Evolutionary conservation across 2,329 filamentous ascomycete genomes (phyloP).

Genomic region (Neonectria neomacrospora): DNA sequence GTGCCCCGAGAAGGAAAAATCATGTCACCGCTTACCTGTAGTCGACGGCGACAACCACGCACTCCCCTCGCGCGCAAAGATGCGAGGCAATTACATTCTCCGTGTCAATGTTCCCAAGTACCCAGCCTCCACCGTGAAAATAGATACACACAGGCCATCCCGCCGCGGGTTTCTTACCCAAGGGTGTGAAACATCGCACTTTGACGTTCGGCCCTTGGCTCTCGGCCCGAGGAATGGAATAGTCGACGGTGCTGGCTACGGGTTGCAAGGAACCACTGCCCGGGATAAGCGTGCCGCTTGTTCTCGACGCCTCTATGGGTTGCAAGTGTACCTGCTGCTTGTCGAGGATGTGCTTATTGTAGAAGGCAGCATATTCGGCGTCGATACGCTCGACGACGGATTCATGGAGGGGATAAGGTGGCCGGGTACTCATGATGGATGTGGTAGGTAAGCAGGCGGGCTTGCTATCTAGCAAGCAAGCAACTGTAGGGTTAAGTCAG

Average conservation of each 20-base stretch:
- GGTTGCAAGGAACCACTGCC: slow-evolving; percentile 60
- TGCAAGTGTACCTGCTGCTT: slow-evolving; percentile 66
- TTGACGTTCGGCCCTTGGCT: slow-evolving; percentile 60
- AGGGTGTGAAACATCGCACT: slow-evolving; percentile 63
- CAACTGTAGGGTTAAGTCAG: neutral
- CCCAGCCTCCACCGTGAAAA: slow-evolving; percentile 61
- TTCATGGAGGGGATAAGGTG: slow-evolving; percentile 58
- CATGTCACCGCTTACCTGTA: slow-evolving; percentile 55
- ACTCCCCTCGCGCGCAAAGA: slow-evolving; percentile 59
- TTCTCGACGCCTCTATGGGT: slow-evolving; percentile 62
- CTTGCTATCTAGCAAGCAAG: neutral
- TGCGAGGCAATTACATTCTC: slow-evolving; percentile 16
- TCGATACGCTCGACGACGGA: slow-evolving; percentile 53
- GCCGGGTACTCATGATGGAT: slow-evolving; percentile 11
- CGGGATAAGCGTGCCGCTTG: slow-evolving; percentile 62
- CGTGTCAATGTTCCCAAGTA: slow-evolving; percentile 9
- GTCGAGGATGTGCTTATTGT: slow-evolving; percentile 62
- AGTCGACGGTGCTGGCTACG: slow-evolving; percentile 59
- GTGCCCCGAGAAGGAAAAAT: slow-evolving; percentile 16
- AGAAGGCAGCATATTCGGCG: slow-evolving; percentile 63
- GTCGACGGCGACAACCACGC: slow-evolving; percentile 66
- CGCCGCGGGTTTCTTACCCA: slow-evolving; percentile 51
- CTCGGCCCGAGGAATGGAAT: slow-evolving; percentile 54
- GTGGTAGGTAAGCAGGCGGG: neutral
- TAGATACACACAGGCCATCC: slow-evolving; percentile 69